Evolutionary conservation across 495 filamentous ascomycete genomes (phyloP).

Genomic region (Tuber indicum): DNA sequence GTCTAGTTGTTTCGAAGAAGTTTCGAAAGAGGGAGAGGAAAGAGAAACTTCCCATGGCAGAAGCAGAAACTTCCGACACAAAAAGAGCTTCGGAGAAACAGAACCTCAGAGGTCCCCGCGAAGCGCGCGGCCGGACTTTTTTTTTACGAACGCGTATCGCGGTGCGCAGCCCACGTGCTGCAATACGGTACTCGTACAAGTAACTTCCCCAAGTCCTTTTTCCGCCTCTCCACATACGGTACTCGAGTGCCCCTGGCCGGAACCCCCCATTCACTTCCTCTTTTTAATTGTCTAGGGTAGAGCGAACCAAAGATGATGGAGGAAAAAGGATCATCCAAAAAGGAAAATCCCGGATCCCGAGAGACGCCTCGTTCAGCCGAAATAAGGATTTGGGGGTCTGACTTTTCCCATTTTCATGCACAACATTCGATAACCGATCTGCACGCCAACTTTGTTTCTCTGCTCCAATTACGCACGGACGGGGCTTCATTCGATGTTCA

Average conservation of each 20-base stretch:
- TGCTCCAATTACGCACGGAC: conserved; percentile 7
- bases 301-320: neutral
- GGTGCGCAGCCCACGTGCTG: neutral
- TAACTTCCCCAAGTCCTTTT: neutral
- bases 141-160: conserved; percentile 1
- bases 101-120: neutral
- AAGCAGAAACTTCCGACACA: neutral
- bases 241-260: neutral
- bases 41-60: neutral
- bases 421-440: conserved; percentile 41
- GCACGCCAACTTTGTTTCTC: conserved; percentile 39
- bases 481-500: neutral
- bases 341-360: neutral
- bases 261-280: neutral
- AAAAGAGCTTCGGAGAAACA: neutral
- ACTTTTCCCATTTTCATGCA: conserved; percentile 22
- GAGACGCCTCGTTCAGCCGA: conserved; percentile 23
- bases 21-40: neutral
- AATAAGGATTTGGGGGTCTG: conserved; percentile 18
- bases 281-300: neutral
- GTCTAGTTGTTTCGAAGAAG: neutral
- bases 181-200: neutral
- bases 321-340: neutral
- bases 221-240: neutral
- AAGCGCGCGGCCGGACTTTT: neutral